Conservation (phyloP, 1,284 basidiomycete genomes). For the Melampsora americana region DNA sequence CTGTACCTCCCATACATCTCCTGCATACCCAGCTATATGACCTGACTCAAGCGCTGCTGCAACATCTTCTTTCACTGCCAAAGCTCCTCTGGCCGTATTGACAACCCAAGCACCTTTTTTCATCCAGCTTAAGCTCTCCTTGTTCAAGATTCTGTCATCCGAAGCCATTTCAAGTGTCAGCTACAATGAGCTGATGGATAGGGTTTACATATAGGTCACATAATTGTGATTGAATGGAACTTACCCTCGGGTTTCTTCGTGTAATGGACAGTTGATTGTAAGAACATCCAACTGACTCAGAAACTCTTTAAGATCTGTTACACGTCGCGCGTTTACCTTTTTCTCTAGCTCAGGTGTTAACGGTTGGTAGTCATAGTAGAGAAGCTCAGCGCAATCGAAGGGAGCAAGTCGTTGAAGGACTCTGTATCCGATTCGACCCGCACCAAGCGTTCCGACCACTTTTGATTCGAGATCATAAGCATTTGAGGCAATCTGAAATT, state of each 20-base stretch:
- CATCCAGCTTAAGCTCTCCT: slow-evolving; percentile 78
- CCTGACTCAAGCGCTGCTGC: slow-evolving; percentile 73
- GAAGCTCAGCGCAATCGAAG: slow-evolving; percentile 84
- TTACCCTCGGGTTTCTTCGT: slow-evolving; percentile 77
- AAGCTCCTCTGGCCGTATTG: slow-evolving; percentile 91
- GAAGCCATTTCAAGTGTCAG: neutral
- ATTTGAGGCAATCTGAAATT: slow-evolving; percentile 54
- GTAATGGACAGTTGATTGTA: slow-evolving; percentile 85
- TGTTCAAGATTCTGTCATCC: slow-evolving; percentile 58
- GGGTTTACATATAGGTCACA: neutral
- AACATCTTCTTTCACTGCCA: slow-evolving; percentile 78
- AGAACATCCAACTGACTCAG: slow-evolving; percentile 72
- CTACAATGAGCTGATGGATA: neutral
- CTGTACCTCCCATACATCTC: slow-evolving; percentile 72
- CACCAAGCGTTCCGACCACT: slow-evolving; percentile 82
- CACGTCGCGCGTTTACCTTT: slow-evolving; percentile 69
- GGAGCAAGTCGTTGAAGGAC: slow-evolving; percentile 78
- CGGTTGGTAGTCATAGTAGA: slow-evolving; percentile 87
- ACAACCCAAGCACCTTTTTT: slow-evolving; percentile 86
- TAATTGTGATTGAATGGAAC: no score
- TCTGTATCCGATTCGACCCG: slow-evolving; percentile 82
- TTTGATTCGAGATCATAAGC: slow-evolving; percentile 82
- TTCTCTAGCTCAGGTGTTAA: slow-evolving; percentile 72
- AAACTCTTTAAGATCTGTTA: slow-evolving; percentile 80
- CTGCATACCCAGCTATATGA: slow-evolving; percentile 63